Base-by-base conservation (phyloP, 2,329 filamentous ascomycete species). In the Sporothrix phasma region DNA sequence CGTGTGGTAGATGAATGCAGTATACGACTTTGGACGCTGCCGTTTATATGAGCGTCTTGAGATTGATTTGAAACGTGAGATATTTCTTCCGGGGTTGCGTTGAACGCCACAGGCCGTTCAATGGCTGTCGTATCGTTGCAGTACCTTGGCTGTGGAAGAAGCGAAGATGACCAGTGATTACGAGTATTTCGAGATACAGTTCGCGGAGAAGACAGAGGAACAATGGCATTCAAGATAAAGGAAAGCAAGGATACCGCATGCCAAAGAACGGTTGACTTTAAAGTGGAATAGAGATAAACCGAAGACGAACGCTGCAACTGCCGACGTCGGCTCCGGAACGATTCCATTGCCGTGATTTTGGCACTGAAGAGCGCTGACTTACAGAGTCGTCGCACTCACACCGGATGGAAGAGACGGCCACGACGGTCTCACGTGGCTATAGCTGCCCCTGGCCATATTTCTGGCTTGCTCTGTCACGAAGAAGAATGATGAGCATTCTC, bases 261-360 rank as follows among this genome's bases (percentile, higher is more conserved):
- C 34, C 6, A 43, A 62, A 62, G 10, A n/a, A n/a, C n/a, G n/a
- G n/a, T n/a, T n/a, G 5, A 51, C 10, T 22, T 3, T 3, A 45
- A 15, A 45, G 19, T 51, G 24, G n/a, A 53, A 62, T 19, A 62
- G 24, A 29, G 31, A 56, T 56, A 39, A 56, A 24, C 51, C 51
- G 51, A 56, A 37, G 31, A 22, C 5, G 19, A 17, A 60, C 56
- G 41, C 26, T n/a, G 17, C 56, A 60, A 60, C 56, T 60, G 56
- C 56, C 56, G 56, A 60, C 13, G 7, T 46, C 41, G 56, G 56
- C 5, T 43, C 26, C 56, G 56, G 56, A 46, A 15, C 56, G 24
- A 29, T 46, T 34, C 56, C 41, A 60, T 60, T 60, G 56, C 56
- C 56, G 56, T 60, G 56, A 6, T 29, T 58, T 43, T 26, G 24